Percentiles rank a stretch among this genome's conserved stretches.
phyloP scores from a whole-genome alignment of 768 basidiomycete genomes.

The Mycena latifolia region DNA sequence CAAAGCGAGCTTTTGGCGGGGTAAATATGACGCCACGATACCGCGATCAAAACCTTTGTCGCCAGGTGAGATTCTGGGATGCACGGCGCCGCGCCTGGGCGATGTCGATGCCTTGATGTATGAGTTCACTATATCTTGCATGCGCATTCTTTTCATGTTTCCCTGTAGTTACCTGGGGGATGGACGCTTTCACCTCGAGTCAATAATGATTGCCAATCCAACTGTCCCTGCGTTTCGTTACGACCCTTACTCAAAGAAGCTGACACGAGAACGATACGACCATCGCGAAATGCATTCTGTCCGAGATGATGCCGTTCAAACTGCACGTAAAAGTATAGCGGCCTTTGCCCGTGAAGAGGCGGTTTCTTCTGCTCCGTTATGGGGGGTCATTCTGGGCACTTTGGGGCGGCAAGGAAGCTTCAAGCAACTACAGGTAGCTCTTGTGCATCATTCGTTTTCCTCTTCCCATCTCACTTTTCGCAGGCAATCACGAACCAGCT shows the following conservation, averaged over 20 bases:
- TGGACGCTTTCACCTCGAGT: conserved; percentile 97
- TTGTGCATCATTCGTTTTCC: not conserved
- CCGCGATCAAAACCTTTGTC: conserved; percentile 93
- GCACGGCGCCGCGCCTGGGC: conserved; percentile 88
- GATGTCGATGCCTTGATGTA: conserved; percentile 93
- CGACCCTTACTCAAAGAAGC: conserved; percentile 97
- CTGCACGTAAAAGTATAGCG: conserved; percentile 76
- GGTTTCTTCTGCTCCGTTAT: conserved; percentile 53
- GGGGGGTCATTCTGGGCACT: conserved; percentile 96
- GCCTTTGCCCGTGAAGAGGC: conserved; percentile 37
- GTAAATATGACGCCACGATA: conserved; percentile 80
- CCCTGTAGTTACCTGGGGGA: conserved; percentile 90
- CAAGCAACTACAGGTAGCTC: conserved; percentile 80
- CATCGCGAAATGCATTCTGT: conserved; percentile 87
- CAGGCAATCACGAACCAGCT: conserved; percentile 85
- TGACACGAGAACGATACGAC: conserved; percentile 93
- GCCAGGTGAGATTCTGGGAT: conserved; percentile 97
- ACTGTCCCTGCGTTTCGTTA: conserved; percentile 95
- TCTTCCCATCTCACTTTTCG: conserved; percentile 1
- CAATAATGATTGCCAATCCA: conserved; percentile 99
- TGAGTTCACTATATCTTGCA: conserved; percentile 39
- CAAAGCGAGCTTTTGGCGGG: conserved; percentile 58
- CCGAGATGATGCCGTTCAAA: conserved; percentile 80
- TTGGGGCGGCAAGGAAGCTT: conserved; percentile 95
- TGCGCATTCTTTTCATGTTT: conserved; percentile 24